Percentiles rank a stretch among this genome's conserved stretches.
Conservation (phyloP, 352 stramenopile species). For the Lagenidium giganteum region DNA sequence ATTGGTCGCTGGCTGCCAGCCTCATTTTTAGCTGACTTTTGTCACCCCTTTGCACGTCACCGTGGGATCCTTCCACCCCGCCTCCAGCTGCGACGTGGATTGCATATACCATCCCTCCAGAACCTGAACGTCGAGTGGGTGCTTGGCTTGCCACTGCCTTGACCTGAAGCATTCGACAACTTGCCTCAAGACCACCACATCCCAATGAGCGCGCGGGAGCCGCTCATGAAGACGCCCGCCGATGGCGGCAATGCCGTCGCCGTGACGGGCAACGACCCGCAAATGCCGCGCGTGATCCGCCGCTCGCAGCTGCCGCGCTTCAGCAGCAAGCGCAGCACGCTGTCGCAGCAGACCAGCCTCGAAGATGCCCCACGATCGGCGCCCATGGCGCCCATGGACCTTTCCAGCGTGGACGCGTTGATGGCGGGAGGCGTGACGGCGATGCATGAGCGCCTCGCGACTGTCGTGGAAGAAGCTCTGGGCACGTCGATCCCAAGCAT, state of each 20-base stretch:
- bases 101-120: no score
- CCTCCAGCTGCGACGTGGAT: no score
- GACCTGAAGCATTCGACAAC: no score
- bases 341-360: neutral
- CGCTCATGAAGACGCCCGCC: no score
- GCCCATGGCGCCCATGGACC: constrained; percentile 18
- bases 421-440: constrained; percentile 35
- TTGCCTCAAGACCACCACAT: no score
- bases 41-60: no score
- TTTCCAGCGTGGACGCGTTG: constrained; percentile 38
- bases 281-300: constrained; percentile 12
- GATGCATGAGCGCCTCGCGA: constrained; percentile 45
- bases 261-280: constrained; percentile 3
- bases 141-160: no score
- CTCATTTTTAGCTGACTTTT: no score
- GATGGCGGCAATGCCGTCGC: neutral
- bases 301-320: constrained; percentile 23
- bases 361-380: neutral
- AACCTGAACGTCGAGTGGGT: no score
- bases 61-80: no score
- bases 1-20: no score
- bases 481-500: constrained; percentile 39
- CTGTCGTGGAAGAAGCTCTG: constrained; percentile 29
- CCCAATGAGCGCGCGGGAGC: no score
- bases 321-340: constrained; percentile 20